These are phyloP conservation scores for Calonectria crousiana DNA, from an alignment of 2,329 filamentous ascomycete genomes.

Conservation along the genomic window DNA sequence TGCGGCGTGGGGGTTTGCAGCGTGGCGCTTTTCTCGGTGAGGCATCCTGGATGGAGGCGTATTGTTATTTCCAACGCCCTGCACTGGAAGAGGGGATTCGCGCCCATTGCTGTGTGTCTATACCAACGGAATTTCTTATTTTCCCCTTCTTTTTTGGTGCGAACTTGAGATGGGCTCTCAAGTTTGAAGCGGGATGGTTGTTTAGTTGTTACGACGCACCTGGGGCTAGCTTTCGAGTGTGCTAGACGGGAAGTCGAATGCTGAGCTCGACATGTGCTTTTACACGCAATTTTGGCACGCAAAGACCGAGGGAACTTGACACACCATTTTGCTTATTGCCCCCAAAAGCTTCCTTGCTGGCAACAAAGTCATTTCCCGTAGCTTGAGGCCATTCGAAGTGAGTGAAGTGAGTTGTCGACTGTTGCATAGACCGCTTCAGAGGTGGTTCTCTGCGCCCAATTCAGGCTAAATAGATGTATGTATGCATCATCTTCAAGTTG, in stretches of 20 bases:
- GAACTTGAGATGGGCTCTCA: background rate
- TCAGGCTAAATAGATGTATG: background rate
- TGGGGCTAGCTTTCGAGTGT: background rate
- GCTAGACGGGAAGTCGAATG: background rate
- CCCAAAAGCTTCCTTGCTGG: background rate
- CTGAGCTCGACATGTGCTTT: background rate
- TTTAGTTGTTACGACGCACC: background rate
- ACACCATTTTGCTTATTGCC: background rate
- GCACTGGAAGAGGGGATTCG: constrained; percentile 1
- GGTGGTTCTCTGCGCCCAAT: background rate
- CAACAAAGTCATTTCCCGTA: background rate
- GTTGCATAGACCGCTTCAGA: background rate
- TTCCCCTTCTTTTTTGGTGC: too few species aligned
- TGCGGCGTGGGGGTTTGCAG: constrained; percentile 28
- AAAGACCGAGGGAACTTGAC: background rate
- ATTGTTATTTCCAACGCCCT: constrained; percentile 11
- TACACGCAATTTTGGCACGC: background rate
- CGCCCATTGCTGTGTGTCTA: background rate
- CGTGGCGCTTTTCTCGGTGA: constrained; percentile 35
- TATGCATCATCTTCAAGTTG: background rate
- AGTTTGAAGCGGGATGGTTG: background rate
- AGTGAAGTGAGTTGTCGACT: background rate
- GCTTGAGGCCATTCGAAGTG: background rate
- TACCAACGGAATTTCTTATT: background rate
- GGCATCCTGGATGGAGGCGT: constrained; percentile 26